Conservation (phyloP, 73 alveolate species). For the Blepharisma stoltei region DNA sequence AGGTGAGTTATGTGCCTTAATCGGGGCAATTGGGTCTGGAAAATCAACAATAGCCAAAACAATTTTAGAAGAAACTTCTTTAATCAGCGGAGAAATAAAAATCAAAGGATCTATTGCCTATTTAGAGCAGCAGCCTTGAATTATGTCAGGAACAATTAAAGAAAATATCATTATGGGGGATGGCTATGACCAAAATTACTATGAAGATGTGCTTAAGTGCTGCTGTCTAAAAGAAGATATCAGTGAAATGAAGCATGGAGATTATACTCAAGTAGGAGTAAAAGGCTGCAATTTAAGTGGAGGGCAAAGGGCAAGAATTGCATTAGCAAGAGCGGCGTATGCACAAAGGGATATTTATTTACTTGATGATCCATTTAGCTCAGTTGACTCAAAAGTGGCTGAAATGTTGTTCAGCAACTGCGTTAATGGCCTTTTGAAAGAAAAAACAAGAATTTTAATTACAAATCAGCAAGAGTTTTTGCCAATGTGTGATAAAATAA, state of each 20-base stretch:
- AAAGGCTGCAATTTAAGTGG: conserved; percentile 51
- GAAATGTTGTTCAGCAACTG: background rate
- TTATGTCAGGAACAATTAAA: conserved; percentile 48
- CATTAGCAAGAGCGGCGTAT: conserved; percentile 53
- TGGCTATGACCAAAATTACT: conserved; percentile 40
- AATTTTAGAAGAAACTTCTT: conserved; percentile 40
- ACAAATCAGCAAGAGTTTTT: conserved; percentile 22
- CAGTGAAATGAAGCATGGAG: conserved; percentile 42
- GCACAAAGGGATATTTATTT: conserved; percentile 40
- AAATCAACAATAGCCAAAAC: conserved; percentile 37
- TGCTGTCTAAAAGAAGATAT: conserved; percentile 53
- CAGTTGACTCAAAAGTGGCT: conserved; percentile 44
- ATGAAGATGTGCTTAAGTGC: conserved; percentile 33
- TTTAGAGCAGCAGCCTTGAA: conserved; percentile 52
- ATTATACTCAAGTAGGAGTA: conserved; percentile 41
- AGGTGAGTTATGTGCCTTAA: conserved; percentile 37
- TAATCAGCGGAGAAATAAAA: conserved; percentile 19
- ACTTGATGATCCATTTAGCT: conserved; percentile 54
- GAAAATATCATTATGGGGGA: conserved; percentile 60
- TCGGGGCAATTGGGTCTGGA: conserved; percentile 52
- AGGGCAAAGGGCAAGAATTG: conserved; percentile 52
- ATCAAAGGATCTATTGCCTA: conserved; percentile 36
- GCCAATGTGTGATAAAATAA: conserved; percentile 23
- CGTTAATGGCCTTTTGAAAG: conserved; percentile 25
- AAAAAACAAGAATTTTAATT: conserved; percentile 26